phyloP scores from a whole-genome alignment of 306 rosid genomes.

The Rosa lucieae region DNA sequence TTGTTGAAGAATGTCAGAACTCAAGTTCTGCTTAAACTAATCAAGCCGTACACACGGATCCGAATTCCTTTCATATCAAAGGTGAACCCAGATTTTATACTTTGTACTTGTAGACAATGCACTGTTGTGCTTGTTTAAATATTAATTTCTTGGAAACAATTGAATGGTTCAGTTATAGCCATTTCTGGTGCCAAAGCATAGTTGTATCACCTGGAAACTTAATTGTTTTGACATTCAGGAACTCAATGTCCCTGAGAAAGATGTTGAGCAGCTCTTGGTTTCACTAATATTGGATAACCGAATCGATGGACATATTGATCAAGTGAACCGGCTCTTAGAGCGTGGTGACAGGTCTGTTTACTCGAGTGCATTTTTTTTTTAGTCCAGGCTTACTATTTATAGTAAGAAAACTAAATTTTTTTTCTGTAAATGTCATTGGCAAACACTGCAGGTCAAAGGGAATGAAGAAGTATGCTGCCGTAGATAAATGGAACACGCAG shows the following conservation, averaged over 20 bases:
- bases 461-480: constrained; percentile 35
- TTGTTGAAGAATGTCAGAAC: constrained; percentile 92
- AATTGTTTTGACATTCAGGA: constrained; percentile 29
- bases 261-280: constrained; percentile 47
- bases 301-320: constrained; percentile 94
- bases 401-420: neutral
- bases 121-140: neutral
- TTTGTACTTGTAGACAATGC: neutral
- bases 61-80: constrained; percentile 91
- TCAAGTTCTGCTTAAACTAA: constrained; percentile 92
- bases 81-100: constrained; percentile 37
- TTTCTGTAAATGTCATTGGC: neutral
- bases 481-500: constrained; percentile 51
- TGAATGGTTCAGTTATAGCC: neutral
- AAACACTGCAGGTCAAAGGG: neutral
- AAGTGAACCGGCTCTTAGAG: constrained; percentile 88
- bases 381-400: constrained; percentile 19
- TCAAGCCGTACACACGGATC: constrained; percentile 94
- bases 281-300: constrained; percentile 84
- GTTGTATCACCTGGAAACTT: neutral
- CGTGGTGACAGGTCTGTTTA: constrained; percentile 70
- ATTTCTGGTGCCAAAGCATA: neutral
- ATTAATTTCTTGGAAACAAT: neutral
- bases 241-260: constrained; percentile 54
- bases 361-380: neutral